phyloP scores from a whole-genome alignment of 1,139 yeast genomes.

The Pichia cactophila region DNA sequence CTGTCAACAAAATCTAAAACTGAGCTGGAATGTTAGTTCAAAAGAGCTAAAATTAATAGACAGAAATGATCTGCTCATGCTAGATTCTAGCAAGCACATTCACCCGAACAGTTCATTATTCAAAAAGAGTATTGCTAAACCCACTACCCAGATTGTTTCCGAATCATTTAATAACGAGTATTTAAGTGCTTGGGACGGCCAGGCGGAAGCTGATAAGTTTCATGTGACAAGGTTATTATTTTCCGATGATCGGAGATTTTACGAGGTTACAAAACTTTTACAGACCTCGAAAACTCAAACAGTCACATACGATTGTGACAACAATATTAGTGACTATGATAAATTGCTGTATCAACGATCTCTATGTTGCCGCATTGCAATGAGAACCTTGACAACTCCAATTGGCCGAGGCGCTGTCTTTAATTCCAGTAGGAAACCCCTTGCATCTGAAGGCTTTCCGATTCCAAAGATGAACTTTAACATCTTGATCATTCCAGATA shows the following conservation, averaged over 20 bases:
- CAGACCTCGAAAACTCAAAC: constrained; percentile 63
- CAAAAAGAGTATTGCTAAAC: constrained; percentile 20
- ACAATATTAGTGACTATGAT: constrained; percentile 46
- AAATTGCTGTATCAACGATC: constrained; percentile 51
- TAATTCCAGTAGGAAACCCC: constrained; percentile 65
- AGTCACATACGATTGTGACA: constrained; percentile 26
- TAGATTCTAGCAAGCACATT: constrained; percentile 3
- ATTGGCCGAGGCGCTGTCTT: constrained; percentile 71
- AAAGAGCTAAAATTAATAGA: constrained; percentile 55
- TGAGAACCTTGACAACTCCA: constrained; percentile 70
- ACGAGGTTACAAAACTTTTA: constrained; percentile 62
- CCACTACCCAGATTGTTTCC: constrained; percentile 40
- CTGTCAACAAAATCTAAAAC: constrained; percentile 50
- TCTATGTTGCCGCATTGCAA: constrained; percentile 55
- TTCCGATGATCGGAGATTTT: constrained; percentile 70
- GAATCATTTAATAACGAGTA: constrained; percentile 33
- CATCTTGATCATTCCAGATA: constrained; percentile 57
- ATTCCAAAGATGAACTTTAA: constrained; percentile 70
- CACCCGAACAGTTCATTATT: not conserved
- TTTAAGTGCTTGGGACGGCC: constrained; percentile 57
- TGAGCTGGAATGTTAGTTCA: constrained; percentile 35
- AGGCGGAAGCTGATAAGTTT: constrained; percentile 57
- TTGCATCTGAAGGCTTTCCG: constrained; percentile 78
- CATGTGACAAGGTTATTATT: constrained; percentile 67
- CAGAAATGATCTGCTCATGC: constrained; percentile 50